Evolutionary conservation across 2,329 filamentous ascomycete species (phyloP), one percentile per base, ranked within the genome.

Genomic region (Calonectria pteridis): DNA sequence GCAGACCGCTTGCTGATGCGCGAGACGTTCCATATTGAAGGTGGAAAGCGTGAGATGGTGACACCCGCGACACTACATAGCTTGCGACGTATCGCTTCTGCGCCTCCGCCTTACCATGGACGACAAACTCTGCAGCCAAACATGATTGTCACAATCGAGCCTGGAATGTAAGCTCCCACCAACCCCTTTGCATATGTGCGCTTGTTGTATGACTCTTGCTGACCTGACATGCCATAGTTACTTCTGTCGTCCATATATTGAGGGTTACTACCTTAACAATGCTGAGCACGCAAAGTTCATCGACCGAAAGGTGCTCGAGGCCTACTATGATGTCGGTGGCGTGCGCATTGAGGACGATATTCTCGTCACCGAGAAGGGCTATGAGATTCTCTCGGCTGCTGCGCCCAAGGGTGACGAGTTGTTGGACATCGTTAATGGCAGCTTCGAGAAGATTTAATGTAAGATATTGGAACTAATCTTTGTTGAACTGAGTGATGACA

Each of bases 291-390:
- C 88, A 49, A 87, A 88, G 72, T 94, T 90, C 78, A 93, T 97
- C 80, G 89, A 96, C 83, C 86, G 86, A 77, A 86, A 88, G 6
- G 89, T 93, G 6, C 84, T 97, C 63, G 91, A 92, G 73, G 87
- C 86, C 75, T 96, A 94, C 83, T 96, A 94, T 87, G 86, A 85
- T 31, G 93, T 98, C 1, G 97, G 96, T 20, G 97, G 97, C 40
- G 95, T 98, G 31, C 91, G 97, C 59, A 97, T 98, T 74, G 97
- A 99, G 86, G 95, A 98, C 81, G 94, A 96, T 83, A 90, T 98
- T 49, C 87, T 97, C 28, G 92, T 98, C 62, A 97, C 94, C 1
- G 88, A 93, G 74, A 87, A 90, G 29, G 95, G 96, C 0, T 92
- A 92, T 79, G 95, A 98, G 84, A 97, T 98, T 81, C 82, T 98